These are phyloP conservation scores for Citrus unshiu DNA, from an alignment of 345 rosid genomes.

Conservation along the genomic window DNA sequence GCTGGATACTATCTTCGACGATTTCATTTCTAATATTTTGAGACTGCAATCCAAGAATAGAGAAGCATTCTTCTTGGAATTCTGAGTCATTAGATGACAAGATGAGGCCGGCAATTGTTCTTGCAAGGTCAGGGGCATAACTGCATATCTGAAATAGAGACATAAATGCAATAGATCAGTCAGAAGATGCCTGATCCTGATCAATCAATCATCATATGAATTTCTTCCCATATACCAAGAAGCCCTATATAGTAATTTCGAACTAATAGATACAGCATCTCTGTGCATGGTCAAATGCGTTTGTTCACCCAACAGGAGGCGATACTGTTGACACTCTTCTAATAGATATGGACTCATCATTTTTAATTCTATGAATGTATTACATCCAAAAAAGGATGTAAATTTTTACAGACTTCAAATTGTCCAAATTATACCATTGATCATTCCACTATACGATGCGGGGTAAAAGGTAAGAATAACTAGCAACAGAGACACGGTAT, in stretches of 20 bases:
- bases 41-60: slow-evolving; percentile 62
- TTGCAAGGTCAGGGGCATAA: slow-evolving; percentile 89
- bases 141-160: slow-evolving; percentile 49
- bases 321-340: no score
- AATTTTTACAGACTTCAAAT: not conserved
- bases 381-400: not conserved
- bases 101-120: slow-evolving; percentile 71
- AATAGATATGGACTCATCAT: no score
- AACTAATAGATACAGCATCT: not conserved
- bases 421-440: not conserved
- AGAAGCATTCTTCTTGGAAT: slow-evolving; percentile 72
- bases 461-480: no score
- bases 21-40: slow-evolving; percentile 28
- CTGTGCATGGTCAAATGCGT: not conserved
- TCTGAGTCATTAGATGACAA: slow-evolving; percentile 60
- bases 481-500: not conserved
- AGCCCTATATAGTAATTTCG: not conserved
- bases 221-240: not conserved
- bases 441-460: no score
- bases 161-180: not conserved
- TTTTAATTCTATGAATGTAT: not conserved
- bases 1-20: slow-evolving; percentile 59
- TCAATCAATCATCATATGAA: not conserved
- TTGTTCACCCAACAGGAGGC: not conserved
- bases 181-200: not conserved